A percentile compares a stretch with the other conserved stretches of the same genome.
phyloP scores from a whole-genome alignment of 345 rosid genomes.

The Microcos paniculata region DNA sequence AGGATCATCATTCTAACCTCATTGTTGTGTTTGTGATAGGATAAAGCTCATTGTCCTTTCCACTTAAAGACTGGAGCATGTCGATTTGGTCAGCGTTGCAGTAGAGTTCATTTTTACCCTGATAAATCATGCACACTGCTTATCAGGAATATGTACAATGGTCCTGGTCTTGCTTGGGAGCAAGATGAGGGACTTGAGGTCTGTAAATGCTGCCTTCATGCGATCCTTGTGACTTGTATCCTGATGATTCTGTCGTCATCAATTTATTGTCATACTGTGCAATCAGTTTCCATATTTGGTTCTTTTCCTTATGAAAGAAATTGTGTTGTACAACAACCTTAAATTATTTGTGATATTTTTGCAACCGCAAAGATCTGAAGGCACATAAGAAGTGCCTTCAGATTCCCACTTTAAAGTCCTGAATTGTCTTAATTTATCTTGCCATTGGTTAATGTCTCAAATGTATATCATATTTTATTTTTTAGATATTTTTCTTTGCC shows the following conservation, averaged over 20 bases:
- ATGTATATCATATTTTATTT: constrained; percentile 4
- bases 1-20: constrained; percentile 11
- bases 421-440: not conserved
- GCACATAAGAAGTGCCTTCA: not conserved
- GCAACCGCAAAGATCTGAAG: not conserved
- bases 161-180: constrained; percentile 94
- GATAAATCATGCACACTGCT: constrained; percentile 81
- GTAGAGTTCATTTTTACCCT: constrained; percentile 94
- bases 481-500: constrained; percentile 7
- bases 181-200: constrained; percentile 99
- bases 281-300: not conserved
- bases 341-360: constrained; percentile 1
- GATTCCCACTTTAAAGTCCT: not conserved
- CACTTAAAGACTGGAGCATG: constrained; percentile 96
- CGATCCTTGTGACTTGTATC: constrained; percentile 93
- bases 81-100: constrained; percentile 94
- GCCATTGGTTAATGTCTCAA: not conserved
- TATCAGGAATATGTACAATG: constrained; percentile 92
- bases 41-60: constrained; percentile 98
- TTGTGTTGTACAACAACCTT: not conserved
- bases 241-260: constrained; percentile 37
- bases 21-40: constrained; percentile 41
- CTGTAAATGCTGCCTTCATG: constrained; percentile 72
- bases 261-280: not conserved
- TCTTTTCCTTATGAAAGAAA: not conserved